A percentile compares a stretch with the other conserved stretches of the same genome.
These are phyloP conservation scores for Arabidopsis arenosa DNA, from an alignment of 345 rosid genomes.

Conservation along the genomic window DNA sequence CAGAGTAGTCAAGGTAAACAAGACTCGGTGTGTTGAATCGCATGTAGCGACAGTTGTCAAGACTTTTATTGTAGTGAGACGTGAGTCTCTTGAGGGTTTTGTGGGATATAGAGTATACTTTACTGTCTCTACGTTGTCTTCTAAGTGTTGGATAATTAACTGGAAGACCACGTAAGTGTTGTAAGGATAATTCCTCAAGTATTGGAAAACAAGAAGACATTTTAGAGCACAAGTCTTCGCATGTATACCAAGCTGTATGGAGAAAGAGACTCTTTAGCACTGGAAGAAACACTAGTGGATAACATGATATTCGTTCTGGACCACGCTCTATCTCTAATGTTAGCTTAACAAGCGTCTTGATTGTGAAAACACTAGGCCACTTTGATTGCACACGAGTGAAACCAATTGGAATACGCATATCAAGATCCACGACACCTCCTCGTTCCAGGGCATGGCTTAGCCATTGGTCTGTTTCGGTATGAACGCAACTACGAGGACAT, in stretches of 20 bases:
- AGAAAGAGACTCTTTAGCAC: too few relatives aligned
- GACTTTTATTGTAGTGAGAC: not conserved
- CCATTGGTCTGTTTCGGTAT: not conserved
- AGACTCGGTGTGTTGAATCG: conserved; percentile 5
- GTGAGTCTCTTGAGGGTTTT: conserved; percentile 25
- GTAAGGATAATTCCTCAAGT: not conserved
- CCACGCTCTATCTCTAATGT: too few relatives aligned
- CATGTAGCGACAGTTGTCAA: not conserved
- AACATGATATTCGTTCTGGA: too few relatives aligned
- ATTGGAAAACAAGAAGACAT: too few relatives aligned
- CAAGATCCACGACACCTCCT: conserved; percentile 16
- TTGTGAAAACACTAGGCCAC: not conserved
- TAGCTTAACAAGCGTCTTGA: too few relatives aligned
- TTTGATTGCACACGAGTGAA: not conserved
- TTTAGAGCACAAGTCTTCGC: too few relatives aligned
- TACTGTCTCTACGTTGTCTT: too few relatives aligned
- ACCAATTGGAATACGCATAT: not conserved
- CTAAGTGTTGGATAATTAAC: too few relatives aligned
- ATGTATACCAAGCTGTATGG: too few relatives aligned
- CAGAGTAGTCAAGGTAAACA: conserved; percentile 14
- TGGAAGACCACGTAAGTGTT: too few relatives aligned
- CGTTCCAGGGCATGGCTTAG: not conserved
- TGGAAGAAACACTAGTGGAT: too few relatives aligned
- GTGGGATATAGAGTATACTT: not conserved
- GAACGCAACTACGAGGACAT: not conserved